These are phyloP conservation scores for Baorangia bicolor DNA, from an alignment of 768 basidiomycete genomes.

Conservation along the genomic window DNA sequence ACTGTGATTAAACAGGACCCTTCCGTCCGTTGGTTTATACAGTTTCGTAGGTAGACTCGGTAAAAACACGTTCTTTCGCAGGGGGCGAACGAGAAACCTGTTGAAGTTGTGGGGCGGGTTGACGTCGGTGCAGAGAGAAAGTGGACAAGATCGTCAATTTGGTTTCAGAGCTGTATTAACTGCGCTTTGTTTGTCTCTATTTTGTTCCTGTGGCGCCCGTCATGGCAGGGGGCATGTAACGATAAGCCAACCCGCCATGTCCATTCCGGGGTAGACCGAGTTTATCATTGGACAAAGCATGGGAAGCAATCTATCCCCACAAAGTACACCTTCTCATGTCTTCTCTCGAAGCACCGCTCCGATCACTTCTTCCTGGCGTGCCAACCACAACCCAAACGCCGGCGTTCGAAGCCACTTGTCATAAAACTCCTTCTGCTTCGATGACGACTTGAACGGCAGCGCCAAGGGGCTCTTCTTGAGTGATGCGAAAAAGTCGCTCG, in stretches of 20 bases:
- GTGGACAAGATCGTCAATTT: slow-evolving; percentile 4
- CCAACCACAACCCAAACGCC: slow-evolving; percentile 78
- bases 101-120: background rate
- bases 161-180: slow-evolving; percentile 17
- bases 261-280: background rate
- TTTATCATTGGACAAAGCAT: background rate
- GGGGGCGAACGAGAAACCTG: slow-evolving; percentile 6
- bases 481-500: slow-evolving; percentile 66
- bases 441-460: slow-evolving; percentile 70
- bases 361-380: slow-evolving; percentile 71
- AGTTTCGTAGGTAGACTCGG: slow-evolving; percentile 26
- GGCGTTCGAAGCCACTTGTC: slow-evolving; percentile 73
- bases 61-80: slow-evolving; percentile 9
- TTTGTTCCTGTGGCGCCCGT: slow-evolving; percentile 25
- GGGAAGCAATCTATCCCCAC: background rate
- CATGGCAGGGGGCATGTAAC: too few species aligned
- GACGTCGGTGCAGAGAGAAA: slow-evolving; percentile 16
- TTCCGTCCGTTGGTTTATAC: slow-evolving; percentile 21
- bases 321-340: background rate
- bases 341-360: slow-evolving; percentile 47
- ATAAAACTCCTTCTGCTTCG: slow-evolving; percentile 72
- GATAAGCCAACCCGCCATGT: too few species aligned
- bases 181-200: slow-evolving; percentile 25
- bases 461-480: slow-evolving; percentile 68
- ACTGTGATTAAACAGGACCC: slow-evolving; percentile 20